phyloP scores from a whole-genome alignment of 2,329 filamentous ascomycete genomes.

The Cladophialophora immunda region DNA sequence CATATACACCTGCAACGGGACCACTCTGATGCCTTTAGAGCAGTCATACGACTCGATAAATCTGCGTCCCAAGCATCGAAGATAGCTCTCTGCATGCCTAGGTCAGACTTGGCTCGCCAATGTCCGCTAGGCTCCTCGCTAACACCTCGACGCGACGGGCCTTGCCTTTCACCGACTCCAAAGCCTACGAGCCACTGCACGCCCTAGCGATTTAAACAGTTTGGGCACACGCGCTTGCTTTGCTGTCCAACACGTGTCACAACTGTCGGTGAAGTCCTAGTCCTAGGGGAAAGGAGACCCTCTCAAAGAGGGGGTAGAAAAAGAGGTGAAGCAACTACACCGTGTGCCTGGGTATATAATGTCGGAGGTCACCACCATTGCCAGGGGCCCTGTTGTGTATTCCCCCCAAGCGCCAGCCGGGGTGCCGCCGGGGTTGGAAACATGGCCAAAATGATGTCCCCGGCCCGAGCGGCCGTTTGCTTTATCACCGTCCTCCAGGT shows the following conservation, averaged over 20 bases:
- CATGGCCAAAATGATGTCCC: constrained; percentile 10
- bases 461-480: neutral
- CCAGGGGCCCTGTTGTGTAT: neutral
- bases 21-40: no score
- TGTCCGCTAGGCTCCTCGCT: neutral
- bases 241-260: constrained; percentile 11
- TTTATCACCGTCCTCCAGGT: constrained; percentile 5
- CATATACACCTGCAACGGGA: no score
- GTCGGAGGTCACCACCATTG: neutral
- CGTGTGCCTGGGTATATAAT: neutral
- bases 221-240: constrained; percentile 1
- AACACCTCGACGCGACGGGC: constrained; percentile 6
- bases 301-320: neutral
- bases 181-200: neutral
- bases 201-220: neutral
- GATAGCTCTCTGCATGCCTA: neutral
- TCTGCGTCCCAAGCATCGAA: neutral
- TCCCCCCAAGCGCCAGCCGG: neutral
- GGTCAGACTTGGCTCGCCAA: neutral
- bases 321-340: neutral
- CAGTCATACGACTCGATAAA: neutral
- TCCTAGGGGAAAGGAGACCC: neutral
- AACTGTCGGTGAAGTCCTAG: constrained; percentile 4
- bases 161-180: constrained; percentile 5
- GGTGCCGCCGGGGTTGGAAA: neutral